Evolutionary conservation across 2,329 filamentous ascomycete genomes (phyloP).

Genomic region (Penicillium sp.): DNA sequence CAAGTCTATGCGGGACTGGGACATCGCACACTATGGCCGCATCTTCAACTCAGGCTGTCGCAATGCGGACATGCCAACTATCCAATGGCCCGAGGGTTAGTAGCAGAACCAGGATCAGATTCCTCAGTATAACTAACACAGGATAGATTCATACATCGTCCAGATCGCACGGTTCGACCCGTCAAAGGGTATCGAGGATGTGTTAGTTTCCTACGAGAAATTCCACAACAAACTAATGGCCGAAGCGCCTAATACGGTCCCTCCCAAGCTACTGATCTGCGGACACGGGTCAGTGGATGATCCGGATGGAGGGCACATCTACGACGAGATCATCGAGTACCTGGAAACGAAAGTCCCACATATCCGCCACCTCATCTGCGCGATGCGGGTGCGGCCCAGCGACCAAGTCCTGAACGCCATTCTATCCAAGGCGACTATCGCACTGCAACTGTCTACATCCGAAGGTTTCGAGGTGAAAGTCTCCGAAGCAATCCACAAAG

Average conservation of each 20-base stretch:
- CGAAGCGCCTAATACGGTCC: slow-evolving; percentile 49
- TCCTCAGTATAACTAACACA: slow-evolving; percentile 43
- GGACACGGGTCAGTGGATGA: slow-evolving; percentile 81
- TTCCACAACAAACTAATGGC: slow-evolving; percentile 61
- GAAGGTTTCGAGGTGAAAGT: slow-evolving; percentile 88
- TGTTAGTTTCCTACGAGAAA: slow-evolving; percentile 71
- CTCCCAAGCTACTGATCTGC: slow-evolving; percentile 69
- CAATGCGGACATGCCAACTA: slow-evolving; percentile 50
- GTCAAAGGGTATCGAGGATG: slow-evolving; percentile 75
- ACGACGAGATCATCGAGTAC: slow-evolving; percentile 67
- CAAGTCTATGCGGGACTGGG: slow-evolving; percentile 68
- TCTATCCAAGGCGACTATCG: slow-evolving; percentile 68
- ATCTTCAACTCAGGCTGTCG: slow-evolving; percentile 65
- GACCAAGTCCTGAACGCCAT: slow-evolving; percentile 78
- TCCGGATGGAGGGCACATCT: slow-evolving; percentile 70
- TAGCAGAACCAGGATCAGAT: not conserved
- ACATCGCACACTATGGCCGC: slow-evolving; percentile 69
- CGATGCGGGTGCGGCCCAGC: slow-evolving; percentile 73
- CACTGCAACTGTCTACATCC: slow-evolving; percentile 74
- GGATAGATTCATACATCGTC: slow-evolving; percentile 65
- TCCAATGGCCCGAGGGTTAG: slow-evolving; percentile 38
- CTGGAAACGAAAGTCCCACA: slow-evolving; percentile 63
- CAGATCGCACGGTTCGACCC: slow-evolving; percentile 83
- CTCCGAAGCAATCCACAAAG: slow-evolving; percentile 77
- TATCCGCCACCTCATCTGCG: slow-evolving; percentile 63